Evolutionary conservation across 2,329 filamentous ascomycete species (phyloP), one percentile per base, ranked within the genome.

Genomic region (Ustilaginoidea virens): DNA sequence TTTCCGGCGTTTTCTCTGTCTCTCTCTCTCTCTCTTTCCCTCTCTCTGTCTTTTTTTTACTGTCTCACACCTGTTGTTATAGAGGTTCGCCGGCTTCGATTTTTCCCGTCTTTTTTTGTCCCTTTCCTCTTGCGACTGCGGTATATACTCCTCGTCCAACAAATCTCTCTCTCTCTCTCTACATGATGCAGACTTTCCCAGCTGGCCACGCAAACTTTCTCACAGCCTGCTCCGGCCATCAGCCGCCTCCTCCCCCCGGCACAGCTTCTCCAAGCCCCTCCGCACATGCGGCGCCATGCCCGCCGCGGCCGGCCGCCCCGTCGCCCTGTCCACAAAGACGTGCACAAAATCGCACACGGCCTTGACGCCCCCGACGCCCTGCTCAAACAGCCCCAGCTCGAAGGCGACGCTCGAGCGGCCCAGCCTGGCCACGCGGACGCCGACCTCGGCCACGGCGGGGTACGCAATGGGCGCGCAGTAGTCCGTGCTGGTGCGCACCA

Each of bases 331-430:
- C n/a, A 92, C 80, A 56, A 87, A 92, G 8, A 93, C 82, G 48
- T 93, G 86, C 10, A 83, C 67, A 46, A 90, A 85, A 41, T 80
- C 78, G 2, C 85, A 85, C 1, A 93, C 83, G 8, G 83, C 82
- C 47, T 79, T 82, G 7, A 90, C 81, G 13, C 67, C 59, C 2
- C 81, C 72, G 3, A 74, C 58, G 0, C 77, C 81, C 34, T 69
- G 64, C 47, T 82, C 75, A 44, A 94, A 96, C 1, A 96, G 64
- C 0, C 74, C 90, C 33, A 92, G 71, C 48, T 96, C 87, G 46
- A 93, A 96, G 9, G 74, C 80, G 7, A 92, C 85, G 44, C 83
- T 93, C 16, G 80, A 83, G 40, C 72, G 80, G 4, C 86, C 85
- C 6, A 96, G 64, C 51, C 78, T 86, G 40, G 78, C 80, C 20